Base-by-base conservation (phyloP, 2,329 filamentous ascomycete genomes). In the Talaromyces sp. region DNA sequence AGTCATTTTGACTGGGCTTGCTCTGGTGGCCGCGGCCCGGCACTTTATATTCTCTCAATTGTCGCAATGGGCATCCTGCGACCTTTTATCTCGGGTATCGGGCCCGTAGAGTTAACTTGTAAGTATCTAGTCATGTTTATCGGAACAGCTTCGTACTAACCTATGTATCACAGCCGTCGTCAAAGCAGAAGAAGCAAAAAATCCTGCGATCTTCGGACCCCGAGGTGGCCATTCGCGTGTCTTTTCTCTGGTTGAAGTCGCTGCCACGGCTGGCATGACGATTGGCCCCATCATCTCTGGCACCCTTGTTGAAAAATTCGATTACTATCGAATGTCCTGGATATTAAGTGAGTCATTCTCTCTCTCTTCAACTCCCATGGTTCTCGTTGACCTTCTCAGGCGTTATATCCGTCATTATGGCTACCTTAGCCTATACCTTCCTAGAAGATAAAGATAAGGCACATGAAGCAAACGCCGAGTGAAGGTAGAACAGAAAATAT, bases 261-360 rank as follows among this genome's bases (percentile, higher is more conserved):
- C 55, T 52, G 57, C 50, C 55, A 62, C 57, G 4, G 28, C 57
- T 34, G 60, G 60, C n/a, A 30, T 62, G 56, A 31, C 57, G 7
- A 47, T 34, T 31, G 60, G 60, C 9, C 60, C 60, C 44, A 30
- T 62, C 8, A 31, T 62, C 1, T 62, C 60, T 7, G 60, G 60
- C 9, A 27, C 18, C 8, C 51, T 62, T n/a, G 56, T 54, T 9
- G 55, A 62, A 36, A 18, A n/a, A 16, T 51, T 59, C 10, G 60
- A 56, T 9, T 62, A 62, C 50, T 62, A 59, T 42, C 57, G 54
- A 55, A 62, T 62, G 60, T 59, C 30, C 36, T 42, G 44, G 14
- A 56, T 30, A 30, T 59, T 62, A 7, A 56, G 60, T 62, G 40
- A 30, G 60, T 51, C 12, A 57, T 56, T 51, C 18, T 28, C 44